Conservation (phyloP, 2,329 filamentous ascomycete species). For the Calonectria hongkongensis region DNA sequence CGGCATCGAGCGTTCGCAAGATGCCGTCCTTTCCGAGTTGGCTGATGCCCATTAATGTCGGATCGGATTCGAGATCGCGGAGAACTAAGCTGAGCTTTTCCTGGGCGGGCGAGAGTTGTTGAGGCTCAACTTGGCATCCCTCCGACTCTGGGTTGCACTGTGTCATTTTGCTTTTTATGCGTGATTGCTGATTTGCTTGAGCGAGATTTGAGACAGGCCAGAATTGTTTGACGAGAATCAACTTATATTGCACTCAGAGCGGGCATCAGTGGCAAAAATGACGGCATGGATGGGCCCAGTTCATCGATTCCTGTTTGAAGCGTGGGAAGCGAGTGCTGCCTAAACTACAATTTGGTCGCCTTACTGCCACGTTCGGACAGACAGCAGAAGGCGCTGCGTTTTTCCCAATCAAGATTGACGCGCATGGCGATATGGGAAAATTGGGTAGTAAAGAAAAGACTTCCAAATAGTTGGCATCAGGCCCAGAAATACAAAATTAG, state of each 20-base stretch:
- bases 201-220: too few species aligned
- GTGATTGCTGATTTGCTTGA: background rate
- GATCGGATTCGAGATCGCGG: background rate
- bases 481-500: background rate
- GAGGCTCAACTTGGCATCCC: background rate
- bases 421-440: too few species aligned
- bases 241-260: background rate
- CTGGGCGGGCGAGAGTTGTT: background rate
- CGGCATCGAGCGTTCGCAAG: constrained; percentile 41
- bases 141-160: background rate
- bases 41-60: constrained; percentile 30
- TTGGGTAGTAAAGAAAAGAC: background rate
- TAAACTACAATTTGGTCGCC: background rate
- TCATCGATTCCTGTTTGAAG: background rate
- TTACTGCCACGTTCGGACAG: too few species aligned
- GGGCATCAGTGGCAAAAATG: background rate
- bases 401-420: too few species aligned
- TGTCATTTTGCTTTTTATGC: background rate
- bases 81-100: background rate
- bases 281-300: background rate
- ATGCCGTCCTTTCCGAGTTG: constrained; percentile 45
- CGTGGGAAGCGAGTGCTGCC: background rate
- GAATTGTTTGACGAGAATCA: background rate
- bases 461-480: background rate
- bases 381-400: too few species aligned